phyloP scores from a whole-genome alignment of 495 filamentous ascomycete genomes.

The Annulohypoxylon stygium region DNA sequence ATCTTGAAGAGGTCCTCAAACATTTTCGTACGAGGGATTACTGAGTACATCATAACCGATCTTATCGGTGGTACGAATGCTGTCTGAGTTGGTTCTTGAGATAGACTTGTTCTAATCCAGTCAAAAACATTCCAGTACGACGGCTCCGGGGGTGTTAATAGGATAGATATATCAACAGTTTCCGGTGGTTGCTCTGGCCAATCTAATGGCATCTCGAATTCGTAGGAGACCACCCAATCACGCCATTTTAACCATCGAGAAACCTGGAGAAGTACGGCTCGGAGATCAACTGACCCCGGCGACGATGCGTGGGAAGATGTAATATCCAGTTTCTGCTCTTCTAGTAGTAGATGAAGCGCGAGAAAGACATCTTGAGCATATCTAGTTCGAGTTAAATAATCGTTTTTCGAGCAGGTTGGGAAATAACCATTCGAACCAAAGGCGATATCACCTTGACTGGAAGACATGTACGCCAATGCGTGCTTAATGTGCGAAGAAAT shows the following conservation, averaged over 20 bases:
- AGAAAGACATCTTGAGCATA: slow-evolving; percentile 77
- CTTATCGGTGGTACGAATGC: slow-evolving; percentile 45
- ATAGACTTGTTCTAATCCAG: slow-evolving; percentile 75
- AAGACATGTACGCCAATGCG: slow-evolving; percentile 65
- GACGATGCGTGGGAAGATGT: slow-evolving; percentile 68
- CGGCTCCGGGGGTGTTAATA: slow-evolving; percentile 64
- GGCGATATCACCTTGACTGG: slow-evolving; percentile 62
- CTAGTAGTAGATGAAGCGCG: slow-evolving; percentile 83
- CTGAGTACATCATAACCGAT: slow-evolving; percentile 57
- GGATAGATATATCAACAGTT: slow-evolving; percentile 27
- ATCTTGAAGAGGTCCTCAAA: slow-evolving; percentile 69
- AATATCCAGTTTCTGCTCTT: slow-evolving; percentile 88
- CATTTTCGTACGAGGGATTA: slow-evolving; percentile 71
- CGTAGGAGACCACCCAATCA: slow-evolving; percentile 79
- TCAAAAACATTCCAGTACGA: slow-evolving; percentile 69
- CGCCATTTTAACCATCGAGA: slow-evolving; percentile 87
- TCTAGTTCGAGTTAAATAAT: slow-evolving; percentile 66
- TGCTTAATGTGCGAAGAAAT: slow-evolving; percentile 56
- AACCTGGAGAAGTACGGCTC: slow-evolving; percentile 81
- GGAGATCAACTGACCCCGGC: slow-evolving; percentile 67
- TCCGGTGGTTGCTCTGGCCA: slow-evolving; percentile 66
- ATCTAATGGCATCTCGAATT: slow-evolving; percentile 63
- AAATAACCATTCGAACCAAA: slow-evolving; percentile 69
- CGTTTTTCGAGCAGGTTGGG: slow-evolving; percentile 69
- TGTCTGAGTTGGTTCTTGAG: slow-evolving; percentile 31